Percentiles rank a stretch among this genome's conserved stretches.
Evolutionary conservation across 306 rosid genomes (phyloP).

Genomic region (Vicia faba): DNA sequence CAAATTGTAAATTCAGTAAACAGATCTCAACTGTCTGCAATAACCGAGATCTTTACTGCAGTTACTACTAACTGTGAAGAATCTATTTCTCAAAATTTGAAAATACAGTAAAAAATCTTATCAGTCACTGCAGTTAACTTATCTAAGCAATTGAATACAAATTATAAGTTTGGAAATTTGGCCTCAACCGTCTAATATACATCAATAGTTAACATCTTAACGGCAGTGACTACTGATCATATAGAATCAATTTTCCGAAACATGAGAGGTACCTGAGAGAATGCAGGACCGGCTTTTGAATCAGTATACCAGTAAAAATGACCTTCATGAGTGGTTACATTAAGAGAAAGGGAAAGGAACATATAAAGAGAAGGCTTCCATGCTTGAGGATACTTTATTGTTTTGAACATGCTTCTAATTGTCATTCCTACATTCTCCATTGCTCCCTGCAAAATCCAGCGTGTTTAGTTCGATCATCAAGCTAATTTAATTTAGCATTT

Average conservation of each 20-base stretch:
- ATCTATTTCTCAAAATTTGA: background rate
- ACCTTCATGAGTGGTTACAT: constrained; percentile 71
- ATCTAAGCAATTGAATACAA: background rate
- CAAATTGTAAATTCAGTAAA: background rate
- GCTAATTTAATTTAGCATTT: background rate
- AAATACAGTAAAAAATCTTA: too few relatives aligned
- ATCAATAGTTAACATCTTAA: background rate
- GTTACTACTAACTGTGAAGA: background rate
- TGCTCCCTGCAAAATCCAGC: constrained; percentile 39
- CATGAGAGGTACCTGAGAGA: constrained; percentile 61
- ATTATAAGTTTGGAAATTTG: background rate
- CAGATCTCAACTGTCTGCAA: background rate
- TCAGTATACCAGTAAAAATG: constrained; percentile 86
- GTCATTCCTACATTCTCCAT: constrained; percentile 46
- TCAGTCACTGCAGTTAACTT: too few relatives aligned
- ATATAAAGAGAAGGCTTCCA: constrained; percentile 79
- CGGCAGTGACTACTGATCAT: background rate
- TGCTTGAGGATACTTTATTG: constrained; percentile 68
- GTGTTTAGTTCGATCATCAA: background rate
- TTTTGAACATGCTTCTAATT: constrained; percentile 52
- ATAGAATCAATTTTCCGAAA: background rate
- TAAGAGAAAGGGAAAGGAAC: constrained; percentile 64
- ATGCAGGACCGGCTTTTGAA: constrained; percentile 76
- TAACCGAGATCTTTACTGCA: background rate
- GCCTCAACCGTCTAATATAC: background rate